Percentiles rank a stretch among this genome's conserved stretches.
phyloP scores from a whole-genome alignment of 2,329 filamentous ascomycete species.

The Dothidotthia symphoricarpi region DNA sequence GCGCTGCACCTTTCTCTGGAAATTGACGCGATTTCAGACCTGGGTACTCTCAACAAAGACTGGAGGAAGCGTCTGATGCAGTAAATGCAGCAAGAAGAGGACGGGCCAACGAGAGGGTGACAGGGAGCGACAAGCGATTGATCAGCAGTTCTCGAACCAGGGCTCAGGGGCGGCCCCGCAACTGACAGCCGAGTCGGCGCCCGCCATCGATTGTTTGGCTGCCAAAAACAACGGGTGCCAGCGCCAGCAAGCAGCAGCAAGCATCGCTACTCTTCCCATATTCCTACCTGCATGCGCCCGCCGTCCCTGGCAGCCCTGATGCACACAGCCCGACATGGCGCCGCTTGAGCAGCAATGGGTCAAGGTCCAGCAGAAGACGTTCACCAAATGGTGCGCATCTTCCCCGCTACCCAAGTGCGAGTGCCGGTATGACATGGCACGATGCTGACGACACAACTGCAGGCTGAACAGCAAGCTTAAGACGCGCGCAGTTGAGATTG shows the following conservation, averaged over 20 bases:
- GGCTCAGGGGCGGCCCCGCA: constrained; percentile 22
- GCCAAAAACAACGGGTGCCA: constrained; percentile 24
- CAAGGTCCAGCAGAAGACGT: constrained; percentile 94
- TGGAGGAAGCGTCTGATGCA: constrained; percentile 8
- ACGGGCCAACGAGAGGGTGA: constrained; percentile 13
- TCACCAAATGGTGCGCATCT: constrained; percentile 82
- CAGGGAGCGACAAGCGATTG: constrained; percentile 6
- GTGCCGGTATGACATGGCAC: constrained; percentile 9
- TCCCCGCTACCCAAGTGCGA: constrained; percentile 7
- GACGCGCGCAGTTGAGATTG: constrained; percentile 72
- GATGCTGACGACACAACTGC: constrained; percentile 24
- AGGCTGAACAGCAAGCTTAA: constrained; percentile 97
- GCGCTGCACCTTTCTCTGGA: constrained; percentile 1
- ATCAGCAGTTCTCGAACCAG: constrained; percentile 8
- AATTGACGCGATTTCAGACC: constrained; percentile 1
- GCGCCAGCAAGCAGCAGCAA: constrained; percentile 18
- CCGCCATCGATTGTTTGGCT: constrained; percentile 32
- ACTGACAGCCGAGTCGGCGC: constrained; percentile 28
- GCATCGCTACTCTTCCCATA: constrained; percentile 15
- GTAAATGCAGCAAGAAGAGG: constrained; percentile 1
- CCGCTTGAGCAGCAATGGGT: constrained; percentile 63
- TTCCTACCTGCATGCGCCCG: constrained; percentile 24
- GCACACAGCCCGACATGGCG: constrained; percentile 38
- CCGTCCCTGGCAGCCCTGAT: constrained; percentile 21
- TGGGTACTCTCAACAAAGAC: constrained; percentile 4